phyloP scores from a whole-genome alignment of 208 protist species.

The Trypanosoma melophagium region DNA sequence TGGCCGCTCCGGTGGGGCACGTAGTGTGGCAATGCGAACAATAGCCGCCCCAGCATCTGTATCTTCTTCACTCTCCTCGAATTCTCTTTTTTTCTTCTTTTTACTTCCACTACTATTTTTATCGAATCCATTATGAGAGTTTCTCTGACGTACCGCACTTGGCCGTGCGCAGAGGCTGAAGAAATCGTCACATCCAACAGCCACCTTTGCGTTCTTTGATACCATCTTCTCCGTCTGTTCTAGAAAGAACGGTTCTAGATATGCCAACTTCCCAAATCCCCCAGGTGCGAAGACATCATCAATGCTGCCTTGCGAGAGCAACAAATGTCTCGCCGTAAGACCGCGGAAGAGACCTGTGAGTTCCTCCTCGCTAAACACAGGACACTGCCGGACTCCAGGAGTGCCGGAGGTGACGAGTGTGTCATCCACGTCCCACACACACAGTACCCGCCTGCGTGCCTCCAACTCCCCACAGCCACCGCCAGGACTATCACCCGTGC shows the following conservation, averaged over 20 bases:
- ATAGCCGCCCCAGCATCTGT: slow-evolving; percentile 26
- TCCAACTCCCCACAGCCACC: slow-evolving; percentile 1
- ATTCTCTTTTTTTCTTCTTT: too few species aligned
- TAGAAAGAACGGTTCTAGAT: slow-evolving; percentile 45
- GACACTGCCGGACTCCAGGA: slow-evolving; percentile 58
- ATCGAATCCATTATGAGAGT: neutral
- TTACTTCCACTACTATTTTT: neutral
- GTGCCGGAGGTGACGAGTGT: slow-evolving; percentile 68
- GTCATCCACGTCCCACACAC: slow-evolving; percentile 86
- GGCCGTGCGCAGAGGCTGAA: neutral
- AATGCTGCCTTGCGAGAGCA: slow-evolving; percentile 85
- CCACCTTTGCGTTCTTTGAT: neutral
- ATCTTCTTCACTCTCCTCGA: neutral
- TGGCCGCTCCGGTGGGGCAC: slow-evolving; percentile 34
- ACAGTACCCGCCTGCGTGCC: slow-evolving; percentile 36
- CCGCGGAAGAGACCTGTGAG: slow-evolving; percentile 47
- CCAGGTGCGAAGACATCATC: slow-evolving; percentile 71
- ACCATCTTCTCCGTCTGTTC: neutral
- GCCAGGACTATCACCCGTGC: neutral
- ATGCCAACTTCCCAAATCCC: slow-evolving; percentile 39
- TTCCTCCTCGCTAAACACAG: slow-evolving; percentile 53
- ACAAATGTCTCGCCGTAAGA: slow-evolving; percentile 51
- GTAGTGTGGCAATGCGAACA: slow-evolving; percentile 54
- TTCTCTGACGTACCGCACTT: neutral
- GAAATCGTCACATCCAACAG: slow-evolving; percentile 20